Evolutionary conservation across 306 rosid genomes (phyloP), one percentile per base, ranked within the genome.

Genomic region (Vigna radiata): DNA sequence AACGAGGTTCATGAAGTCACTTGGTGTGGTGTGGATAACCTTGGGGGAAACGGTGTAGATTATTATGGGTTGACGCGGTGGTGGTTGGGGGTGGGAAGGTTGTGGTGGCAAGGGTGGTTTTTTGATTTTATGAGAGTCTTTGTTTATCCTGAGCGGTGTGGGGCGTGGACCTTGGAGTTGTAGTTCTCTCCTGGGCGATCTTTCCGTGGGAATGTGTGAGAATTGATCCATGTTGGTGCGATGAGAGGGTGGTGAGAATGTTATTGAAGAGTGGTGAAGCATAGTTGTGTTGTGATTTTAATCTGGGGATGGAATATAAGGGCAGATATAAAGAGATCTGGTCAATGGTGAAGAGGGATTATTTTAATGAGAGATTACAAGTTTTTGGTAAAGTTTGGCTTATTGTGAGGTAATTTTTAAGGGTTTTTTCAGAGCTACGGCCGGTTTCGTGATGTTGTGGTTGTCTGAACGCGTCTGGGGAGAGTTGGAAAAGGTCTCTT

Each of bases 141-240:
- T 90, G 79, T 82, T 78, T 66, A 93, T 61, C 82, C 55, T 89
- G 2, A 93, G 84, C 29, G 96, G 97, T 0, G 92, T 10, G 7
- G 97, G 97, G 13, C 97, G 91, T 5, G 92, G 92, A 1, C 97
- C 97, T 79, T 86, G 96, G 11, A 93, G 88, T 81, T 86, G 96
- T 8, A 93, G 88, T 83, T 90, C 94, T 80, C 84, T 87, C 81
- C 83, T 86, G 1, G 96, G 92, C 6, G 92, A 91, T 72, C 79
- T 91, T 33, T 88, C 87, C 0, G 83, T 7, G 8, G 89, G 73
- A 41, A 33, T 53, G 74, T 68, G 75, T 55, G 83, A 56, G 49
- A 73, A 79, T 18, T 84, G 75, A 29, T 60, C 67, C 90, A 87
- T 86, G 63, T 36, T 60, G 47, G 0, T 53, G 36, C 1, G 14